phyloP scores from a whole-genome alignment of 176 grass and related monocot species.

The Cenchrus purpureus region DNA sequence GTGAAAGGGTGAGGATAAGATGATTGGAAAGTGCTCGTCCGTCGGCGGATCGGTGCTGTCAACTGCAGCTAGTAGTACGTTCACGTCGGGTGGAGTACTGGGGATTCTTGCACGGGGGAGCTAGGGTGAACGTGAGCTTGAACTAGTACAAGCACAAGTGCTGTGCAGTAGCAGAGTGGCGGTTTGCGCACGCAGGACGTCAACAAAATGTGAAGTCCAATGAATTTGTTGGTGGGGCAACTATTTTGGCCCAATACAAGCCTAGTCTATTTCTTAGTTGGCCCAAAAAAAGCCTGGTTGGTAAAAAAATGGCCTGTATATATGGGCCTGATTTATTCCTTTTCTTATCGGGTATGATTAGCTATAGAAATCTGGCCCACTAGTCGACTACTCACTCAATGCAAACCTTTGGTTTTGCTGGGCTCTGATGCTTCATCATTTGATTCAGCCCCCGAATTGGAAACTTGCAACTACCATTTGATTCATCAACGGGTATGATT shows the following conservation, averaged over 20 bases:
- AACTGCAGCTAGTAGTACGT: not conserved
- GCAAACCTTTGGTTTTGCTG: not conserved
- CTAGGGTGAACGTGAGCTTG: not conserved
- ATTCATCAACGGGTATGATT: too few species aligned
- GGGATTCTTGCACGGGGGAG: not conserved
- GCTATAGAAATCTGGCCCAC: too few species aligned
- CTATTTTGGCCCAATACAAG: not conserved
- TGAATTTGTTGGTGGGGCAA: too few species aligned
- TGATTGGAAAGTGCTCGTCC: too few species aligned
- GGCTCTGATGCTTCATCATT: not conserved
- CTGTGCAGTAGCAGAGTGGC: too few species aligned
- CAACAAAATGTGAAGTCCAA: too few species aligned
- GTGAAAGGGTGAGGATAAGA: too few species aligned
- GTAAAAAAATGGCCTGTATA: too few species aligned
- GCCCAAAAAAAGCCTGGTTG: not conserved
- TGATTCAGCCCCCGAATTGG: not conserved
- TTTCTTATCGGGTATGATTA: too few species aligned
- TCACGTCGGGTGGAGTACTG: not conserved
- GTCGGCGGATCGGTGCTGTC: not conserved
- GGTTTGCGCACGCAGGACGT: too few species aligned
- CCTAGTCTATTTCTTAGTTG: not conserved
- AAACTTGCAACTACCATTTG: not conserved
- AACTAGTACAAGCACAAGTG: not conserved
- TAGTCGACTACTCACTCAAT: not conserved
- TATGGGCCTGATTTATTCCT: too few species aligned